Evolutionary conservation across 202 grass and related monocot genomes (phyloP).

Genomic region (Zoysia matrella): DNA sequence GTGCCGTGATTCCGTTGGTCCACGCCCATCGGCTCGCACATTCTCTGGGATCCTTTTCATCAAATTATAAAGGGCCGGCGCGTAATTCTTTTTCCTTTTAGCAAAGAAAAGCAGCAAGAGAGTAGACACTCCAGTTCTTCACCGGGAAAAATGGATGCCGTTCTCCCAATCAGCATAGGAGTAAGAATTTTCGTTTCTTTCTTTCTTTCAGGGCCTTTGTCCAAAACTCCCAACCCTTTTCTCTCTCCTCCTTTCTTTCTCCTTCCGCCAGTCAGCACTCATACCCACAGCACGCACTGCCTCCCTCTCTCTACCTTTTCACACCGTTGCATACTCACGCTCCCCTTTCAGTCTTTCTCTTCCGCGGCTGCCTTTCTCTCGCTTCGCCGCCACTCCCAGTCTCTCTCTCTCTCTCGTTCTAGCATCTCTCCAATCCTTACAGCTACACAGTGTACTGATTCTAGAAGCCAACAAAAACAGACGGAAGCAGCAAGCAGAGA

Average conservation of each 20-base stretch:
- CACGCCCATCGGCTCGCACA: neutral
- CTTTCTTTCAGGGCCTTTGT: neutral
- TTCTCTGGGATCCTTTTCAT: neutral
- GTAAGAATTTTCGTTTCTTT: too few relatives aligned
- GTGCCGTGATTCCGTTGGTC: slow-evolving; percentile 5
- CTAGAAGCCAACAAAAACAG: slow-evolving; percentile 64
- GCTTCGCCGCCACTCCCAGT: neutral
- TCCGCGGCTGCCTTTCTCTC: neutral
- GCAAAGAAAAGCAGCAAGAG: too few relatives aligned
- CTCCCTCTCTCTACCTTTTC: slow-evolving; percentile 5
- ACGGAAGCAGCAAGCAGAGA: slow-evolving; percentile 10
- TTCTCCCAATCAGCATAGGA: too few relatives aligned
- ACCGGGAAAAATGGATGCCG: too few relatives aligned
- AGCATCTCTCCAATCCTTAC: slow-evolving; percentile 6
- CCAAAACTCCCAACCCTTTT: slow-evolving; percentile 32
- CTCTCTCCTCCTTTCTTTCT: neutral
- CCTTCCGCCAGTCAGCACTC: slow-evolving; percentile 23
- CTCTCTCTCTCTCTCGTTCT: neutral
- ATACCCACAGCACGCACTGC: slow-evolving; percentile 8
- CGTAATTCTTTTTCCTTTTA: too few relatives aligned
- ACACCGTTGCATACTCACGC: slow-evolving; percentile 18
- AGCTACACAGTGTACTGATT: slow-evolving; percentile 39
- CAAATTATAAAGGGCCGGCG: too few relatives aligned
- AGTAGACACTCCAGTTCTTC: too few relatives aligned
- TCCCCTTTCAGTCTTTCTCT: neutral